Evolutionary conservation across 495 filamentous ascomycete species (phyloP), one percentile per base, ranked within the genome.

Genomic region (Recurvomyces mirabilis): DNA sequence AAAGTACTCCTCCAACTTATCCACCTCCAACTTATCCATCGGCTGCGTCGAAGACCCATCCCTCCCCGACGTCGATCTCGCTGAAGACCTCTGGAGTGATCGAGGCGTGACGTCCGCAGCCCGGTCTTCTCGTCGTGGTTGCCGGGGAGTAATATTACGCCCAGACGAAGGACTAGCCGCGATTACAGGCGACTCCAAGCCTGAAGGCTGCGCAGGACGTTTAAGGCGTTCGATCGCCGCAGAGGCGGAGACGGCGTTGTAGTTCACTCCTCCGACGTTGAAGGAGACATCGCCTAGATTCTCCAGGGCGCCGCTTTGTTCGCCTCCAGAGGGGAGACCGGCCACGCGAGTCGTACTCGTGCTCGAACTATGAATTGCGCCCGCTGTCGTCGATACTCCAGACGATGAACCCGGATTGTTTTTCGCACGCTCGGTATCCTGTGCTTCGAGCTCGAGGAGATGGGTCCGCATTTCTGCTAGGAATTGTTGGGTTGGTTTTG

Each of bases 1-100:
- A 33, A 54, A 54, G 28, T 54, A 54, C 41, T 49, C 41, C 46
- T 49, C 46, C 46, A 54, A 38, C 17, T 54, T 37, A 13, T 49
- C 51, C 12, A 46, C 40, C 40, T 45, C 41, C 46, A 54, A 31
- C 17, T 54, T 37, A 15, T 47, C 50, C 6, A 44, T 34, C 22
- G 37, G 44, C 17, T 43, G 12, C 14, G 48, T 45, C n/a, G n/a
- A n/a, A 7, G 19, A 22, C 33, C 20, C 24, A 14, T 17, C 38
- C 3, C 14, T 15, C 25, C 36, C 38, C 6, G 22, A 18, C 18
- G 25, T 14, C 18, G 9, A 3, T 11, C 33, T 40, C 14, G 14
- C 14, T n/a, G 34, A 29, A 2, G 21, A 23, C n/a, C n/a, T n/a
- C n/a, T n/a, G n/a, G n/a, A n/a, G n/a, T n/a, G n/a, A n/a, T 10